phyloP scores from a whole-genome alignment of 164 flowering plant genomes.

The Vitis rupestris region DNA sequence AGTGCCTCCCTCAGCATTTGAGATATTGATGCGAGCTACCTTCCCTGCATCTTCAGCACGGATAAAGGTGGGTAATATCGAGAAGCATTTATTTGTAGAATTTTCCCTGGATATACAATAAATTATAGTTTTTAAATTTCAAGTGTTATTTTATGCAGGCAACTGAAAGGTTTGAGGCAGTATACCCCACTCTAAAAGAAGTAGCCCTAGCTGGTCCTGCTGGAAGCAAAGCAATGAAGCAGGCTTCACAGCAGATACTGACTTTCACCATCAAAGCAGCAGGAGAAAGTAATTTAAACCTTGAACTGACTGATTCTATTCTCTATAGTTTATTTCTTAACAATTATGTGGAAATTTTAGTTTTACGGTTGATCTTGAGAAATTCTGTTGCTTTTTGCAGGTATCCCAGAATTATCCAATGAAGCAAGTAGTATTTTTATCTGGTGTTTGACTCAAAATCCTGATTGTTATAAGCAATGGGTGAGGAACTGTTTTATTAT shows the following conservation, averaged over 20 bases:
- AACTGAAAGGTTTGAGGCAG: conserved; percentile 88
- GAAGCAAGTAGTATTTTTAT: conserved; percentile 65
- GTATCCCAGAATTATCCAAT: conserved; percentile 49
- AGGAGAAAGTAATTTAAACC: conserved; percentile 48
- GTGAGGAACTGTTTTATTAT: conserved; percentile 33
- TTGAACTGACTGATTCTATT: too few relatives aligned
- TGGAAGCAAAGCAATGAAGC: conserved; percentile 90
- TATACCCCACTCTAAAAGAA: conserved; percentile 78
- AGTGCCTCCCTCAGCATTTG: conserved; percentile 78
- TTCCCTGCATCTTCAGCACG: conserved; percentile 73
- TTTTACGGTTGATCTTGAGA: too few relatives aligned
- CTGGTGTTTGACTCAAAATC: conserved; percentile 72
- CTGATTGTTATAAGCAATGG: conserved; percentile 85
- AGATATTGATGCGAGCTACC: conserved; percentile 53
- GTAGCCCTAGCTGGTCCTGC: conserved; percentile 80
- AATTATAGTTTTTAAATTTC: not conserved
- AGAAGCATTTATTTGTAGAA: not conserved
- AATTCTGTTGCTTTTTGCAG: conserved; percentile 33
- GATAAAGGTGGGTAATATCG: conserved; percentile 53
- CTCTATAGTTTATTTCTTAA: not conserved
- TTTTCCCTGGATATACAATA: not conserved
- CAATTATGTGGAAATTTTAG: too few relatives aligned
- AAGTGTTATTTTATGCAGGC: conserved; percentile 48
- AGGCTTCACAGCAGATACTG: conserved; percentile 66
- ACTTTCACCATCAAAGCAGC: conserved; percentile 48